Percentiles rank a stretch among this genome's conserved stretches.
phyloP scores from a whole-genome alignment of 75 land plant genomes.

The Gnetum montanum region DNA sequence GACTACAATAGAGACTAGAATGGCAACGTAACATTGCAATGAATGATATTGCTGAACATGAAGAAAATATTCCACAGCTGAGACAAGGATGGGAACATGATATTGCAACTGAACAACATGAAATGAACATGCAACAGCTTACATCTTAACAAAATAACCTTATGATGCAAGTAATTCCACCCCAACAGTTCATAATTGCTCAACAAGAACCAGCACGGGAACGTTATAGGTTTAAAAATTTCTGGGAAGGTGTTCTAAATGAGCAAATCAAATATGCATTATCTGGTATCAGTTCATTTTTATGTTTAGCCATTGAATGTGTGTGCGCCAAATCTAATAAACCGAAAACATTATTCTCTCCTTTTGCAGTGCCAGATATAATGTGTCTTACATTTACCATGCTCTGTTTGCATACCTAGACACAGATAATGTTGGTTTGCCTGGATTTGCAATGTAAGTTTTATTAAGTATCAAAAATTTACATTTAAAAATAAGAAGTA shows the following conservation, averaged over 20 bases:
- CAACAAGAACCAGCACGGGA: too few species aligned
- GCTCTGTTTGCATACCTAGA: conserved; percentile 88
- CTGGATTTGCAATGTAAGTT: conserved; percentile 76
- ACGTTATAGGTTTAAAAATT: conserved; percentile 50
- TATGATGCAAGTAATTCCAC: too few species aligned
- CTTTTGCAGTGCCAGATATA: conserved; percentile 81
- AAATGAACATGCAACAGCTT: too few species aligned
- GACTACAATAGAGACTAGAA: too few species aligned
- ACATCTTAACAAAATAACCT: too few species aligned
- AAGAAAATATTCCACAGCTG: too few species aligned
- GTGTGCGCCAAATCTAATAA: conserved; percentile 16
- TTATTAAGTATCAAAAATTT: too few species aligned
- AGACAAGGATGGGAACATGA: too few species aligned
- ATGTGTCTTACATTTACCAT: conserved; percentile 82
- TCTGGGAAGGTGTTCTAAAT: conserved; percentile 67
- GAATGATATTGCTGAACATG: too few species aligned
- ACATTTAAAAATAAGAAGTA: neutral
- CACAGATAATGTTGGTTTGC: conserved; percentile 80
- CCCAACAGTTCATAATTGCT: too few species aligned
- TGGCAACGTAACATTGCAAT: too few species aligned
- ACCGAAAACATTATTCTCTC: conserved; percentile 1
- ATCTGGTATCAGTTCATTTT: neutral
- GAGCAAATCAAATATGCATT: conserved; percentile 38
- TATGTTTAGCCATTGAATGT: conserved; percentile 13
- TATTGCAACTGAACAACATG: too few species aligned